Evolutionary conservation across 257 asterid genomes (phyloP), one percentile per base, ranked within the genome.

Genomic region (Solanum acaule): DNA sequence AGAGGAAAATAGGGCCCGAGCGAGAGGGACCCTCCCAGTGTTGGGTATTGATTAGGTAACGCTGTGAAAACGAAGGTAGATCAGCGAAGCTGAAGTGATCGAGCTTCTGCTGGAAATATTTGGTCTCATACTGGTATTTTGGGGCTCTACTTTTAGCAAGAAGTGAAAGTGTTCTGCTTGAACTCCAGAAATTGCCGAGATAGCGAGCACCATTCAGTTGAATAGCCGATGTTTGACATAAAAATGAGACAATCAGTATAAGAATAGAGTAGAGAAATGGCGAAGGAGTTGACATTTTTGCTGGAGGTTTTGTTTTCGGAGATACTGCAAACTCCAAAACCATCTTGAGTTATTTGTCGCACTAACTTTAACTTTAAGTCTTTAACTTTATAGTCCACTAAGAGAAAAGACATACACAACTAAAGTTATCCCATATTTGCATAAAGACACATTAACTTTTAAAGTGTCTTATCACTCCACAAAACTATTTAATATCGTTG

Each of bases 31-130:
- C 98, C 72, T 89, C 44, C 98, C 98, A 96, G 89, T 95, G 89
- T 14, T 95, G 91, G 34, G 94, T 92, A 90, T 90, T 96, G 90
- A 95, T 94, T 6, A 96, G 95, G 89, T 94, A 96, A 46, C 96
- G 98, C 88, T 96, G 98, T 4, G 91, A 93, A 90, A 95, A 96
- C 40, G 87, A 90, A 10, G 98, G 96, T 29, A 91, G 93, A 56
- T 89, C 90, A 37, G 90, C 81, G 86, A 96, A 96, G 92, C 98
- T 93, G 95, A 96, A 96, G 87, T 96, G 99, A 84, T 96, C 99
- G 8, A 96, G 95, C n/a, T 85, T 88, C 90, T 96, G 99, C 13
- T 92, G 90, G 84, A 96, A 94, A 93, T 92, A 96, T 29, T 94
- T 92, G 88, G 94, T 94, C 90, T 95, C 95, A 94, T 95, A 96